Evolutionary conservation across 2,329 filamentous ascomycete species (phyloP).

Genomic region (Fusarium concolor): DNA sequence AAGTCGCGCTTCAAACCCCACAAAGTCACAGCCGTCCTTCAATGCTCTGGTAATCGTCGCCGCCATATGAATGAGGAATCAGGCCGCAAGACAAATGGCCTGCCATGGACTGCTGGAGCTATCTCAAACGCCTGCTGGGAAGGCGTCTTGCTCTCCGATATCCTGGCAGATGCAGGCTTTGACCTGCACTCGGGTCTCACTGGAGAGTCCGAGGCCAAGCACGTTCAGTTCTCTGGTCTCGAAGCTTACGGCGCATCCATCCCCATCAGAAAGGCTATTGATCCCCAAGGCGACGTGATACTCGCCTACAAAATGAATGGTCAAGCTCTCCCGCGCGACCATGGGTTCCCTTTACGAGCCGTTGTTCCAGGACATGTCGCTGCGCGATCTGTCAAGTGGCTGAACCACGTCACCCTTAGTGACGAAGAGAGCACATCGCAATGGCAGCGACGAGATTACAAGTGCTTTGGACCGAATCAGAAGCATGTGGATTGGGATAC

Average conservation of each 20-base stretch:
- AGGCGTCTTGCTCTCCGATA: slow-evolving; percentile 65
- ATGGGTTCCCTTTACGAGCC: slow-evolving; percentile 72
- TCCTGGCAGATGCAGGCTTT: slow-evolving; percentile 67
- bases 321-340: slow-evolving; percentile 69
- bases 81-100: slow-evolving; percentile 62
- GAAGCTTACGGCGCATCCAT: slow-evolving; percentile 73
- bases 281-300: slow-evolving; percentile 72
- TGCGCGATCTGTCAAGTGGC: slow-evolving; percentile 76
- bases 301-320: slow-evolving; percentile 77
- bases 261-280: slow-evolving; percentile 67
- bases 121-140: slow-evolving; percentile 71
- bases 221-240: slow-evolving; percentile 68
- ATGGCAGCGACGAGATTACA: slow-evolving; percentile 76
- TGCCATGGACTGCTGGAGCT: slow-evolving; percentile 70
- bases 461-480: slow-evolving; percentile 74
- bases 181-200: slow-evolving; percentile 53
- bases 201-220: slow-evolving; percentile 56
- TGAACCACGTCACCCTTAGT: slow-evolving; percentile 71
- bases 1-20: slow-evolving; percentile 62
- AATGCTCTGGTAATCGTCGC: slow-evolving; percentile 71
- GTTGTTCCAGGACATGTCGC: slow-evolving; percentile 75
- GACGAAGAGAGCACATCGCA: slow-evolving; percentile 74
- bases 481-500: slow-evolving; percentile 70
- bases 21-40: slow-evolving; percentile 66
- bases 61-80: slow-evolving; percentile 66